Evolutionary conservation across 768 basidiomycete species (phyloP).

Genomic region (Thelephora ganbajun): DNA sequence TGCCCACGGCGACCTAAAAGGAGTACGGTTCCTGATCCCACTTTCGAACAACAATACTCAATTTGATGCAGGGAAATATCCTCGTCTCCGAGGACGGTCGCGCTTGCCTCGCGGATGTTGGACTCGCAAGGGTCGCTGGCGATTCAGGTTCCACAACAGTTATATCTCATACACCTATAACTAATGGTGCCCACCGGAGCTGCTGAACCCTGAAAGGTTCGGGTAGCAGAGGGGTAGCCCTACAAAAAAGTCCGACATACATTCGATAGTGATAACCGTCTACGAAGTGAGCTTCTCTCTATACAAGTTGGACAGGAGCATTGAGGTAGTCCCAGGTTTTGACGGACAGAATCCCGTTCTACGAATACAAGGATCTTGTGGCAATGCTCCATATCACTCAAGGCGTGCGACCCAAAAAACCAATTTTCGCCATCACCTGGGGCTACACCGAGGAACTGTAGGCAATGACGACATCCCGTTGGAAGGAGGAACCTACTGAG

Average conservation of each 20-base stretch:
- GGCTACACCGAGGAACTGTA: not conserved
- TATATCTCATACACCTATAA: not conserved
- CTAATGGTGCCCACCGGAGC: not conserved
- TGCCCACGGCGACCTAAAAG: not conserved
- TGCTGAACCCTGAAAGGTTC: not conserved
- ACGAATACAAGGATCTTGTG: not conserved
- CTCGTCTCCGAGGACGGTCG: not conserved
- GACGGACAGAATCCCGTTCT: not conserved
- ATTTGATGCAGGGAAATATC: not conserved
- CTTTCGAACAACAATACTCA: not conserved
- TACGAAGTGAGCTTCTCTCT: constrained; percentile 9
- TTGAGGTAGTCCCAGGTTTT: not conserved
- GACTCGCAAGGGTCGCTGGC: not conserved
- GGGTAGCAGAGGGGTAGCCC: not conserved
- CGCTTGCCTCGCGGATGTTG: not conserved
- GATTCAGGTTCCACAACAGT: not conserved
- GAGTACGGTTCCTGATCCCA: not conserved
- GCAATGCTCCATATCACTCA: not conserved
- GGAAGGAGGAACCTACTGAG: not conserved
- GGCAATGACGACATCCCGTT: not conserved
- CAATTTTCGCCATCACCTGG: not conserved
- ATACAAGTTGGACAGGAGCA: not conserved
- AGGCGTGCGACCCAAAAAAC: not conserved
- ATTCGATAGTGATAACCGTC: not conserved
- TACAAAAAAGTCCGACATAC: not conserved